Conservation (phyloP, 106 monocot genomes). For the Dioscorea dumetorum region DNA sequence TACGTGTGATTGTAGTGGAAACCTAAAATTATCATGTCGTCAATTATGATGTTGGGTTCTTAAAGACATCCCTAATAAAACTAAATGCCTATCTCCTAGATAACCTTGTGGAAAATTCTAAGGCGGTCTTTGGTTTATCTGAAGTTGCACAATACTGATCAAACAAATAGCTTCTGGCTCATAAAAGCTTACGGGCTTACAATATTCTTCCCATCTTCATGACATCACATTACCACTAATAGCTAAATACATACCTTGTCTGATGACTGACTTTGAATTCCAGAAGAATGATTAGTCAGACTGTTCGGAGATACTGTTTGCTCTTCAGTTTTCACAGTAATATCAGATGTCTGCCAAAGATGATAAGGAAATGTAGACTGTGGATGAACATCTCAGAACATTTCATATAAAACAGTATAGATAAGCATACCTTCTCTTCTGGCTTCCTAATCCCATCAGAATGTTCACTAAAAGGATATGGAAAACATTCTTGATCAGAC, state of each 20-base stretch:
- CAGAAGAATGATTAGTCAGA: slow-evolving; percentile 14
- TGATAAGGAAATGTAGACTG: slow-evolving; percentile 8
- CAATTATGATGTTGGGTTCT: no score
- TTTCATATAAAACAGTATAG: slow-evolving; percentile 2
- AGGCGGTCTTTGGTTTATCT: no score
- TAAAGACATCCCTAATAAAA: no score
- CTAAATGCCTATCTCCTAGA: no score
- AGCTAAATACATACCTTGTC: slow-evolving; percentile 13
- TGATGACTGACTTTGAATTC: slow-evolving; percentile 7
- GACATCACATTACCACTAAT: no score
- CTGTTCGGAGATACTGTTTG: slow-evolving; percentile 3
- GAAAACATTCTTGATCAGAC: slow-evolving; percentile 31
- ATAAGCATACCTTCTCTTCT: slow-evolving; percentile 43
- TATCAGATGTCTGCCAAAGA: slow-evolving; percentile 27
- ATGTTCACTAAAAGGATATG: slow-evolving; percentile 24
- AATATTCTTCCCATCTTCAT: no score
- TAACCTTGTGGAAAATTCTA: no score
- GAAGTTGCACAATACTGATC: no score
- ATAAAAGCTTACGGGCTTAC: no score
- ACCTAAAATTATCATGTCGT: no score
- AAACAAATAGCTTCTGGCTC: no score
- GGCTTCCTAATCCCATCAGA: slow-evolving; percentile 20
- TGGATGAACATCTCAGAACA: slow-evolving; percentile 2
- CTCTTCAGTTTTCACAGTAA: slow-evolving; percentile 12
- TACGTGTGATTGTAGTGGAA: no score